Evolutionary conservation across 306 rosid genomes (phyloP).

Genomic region (Citrullus amarus): DNA sequence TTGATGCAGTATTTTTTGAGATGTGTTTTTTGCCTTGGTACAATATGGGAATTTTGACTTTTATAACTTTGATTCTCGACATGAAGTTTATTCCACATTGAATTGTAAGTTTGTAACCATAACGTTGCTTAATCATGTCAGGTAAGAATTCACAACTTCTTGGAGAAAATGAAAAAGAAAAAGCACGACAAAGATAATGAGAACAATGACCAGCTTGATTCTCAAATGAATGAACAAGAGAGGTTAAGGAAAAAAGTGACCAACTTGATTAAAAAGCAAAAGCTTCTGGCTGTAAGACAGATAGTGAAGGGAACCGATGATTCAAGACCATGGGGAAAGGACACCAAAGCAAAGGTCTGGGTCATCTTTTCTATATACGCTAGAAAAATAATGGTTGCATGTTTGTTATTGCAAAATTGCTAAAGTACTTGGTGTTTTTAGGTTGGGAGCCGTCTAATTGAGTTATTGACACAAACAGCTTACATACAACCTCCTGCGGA

Average conservation of each 20-base stretch:
- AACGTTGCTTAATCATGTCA: slow-evolving; percentile 27
- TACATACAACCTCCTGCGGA: slow-evolving; percentile 76
- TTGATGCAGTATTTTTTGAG: not conserved
- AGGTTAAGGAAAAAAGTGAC: slow-evolving; percentile 64
- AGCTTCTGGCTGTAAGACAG: slow-evolving; percentile 42
- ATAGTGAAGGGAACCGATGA: slow-evolving; percentile 37
- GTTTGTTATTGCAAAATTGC: slow-evolving; percentile 4
- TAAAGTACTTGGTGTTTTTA: slow-evolving; percentile 17
- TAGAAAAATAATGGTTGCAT: slow-evolving; percentile 4
- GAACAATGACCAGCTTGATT: slow-evolving; percentile 19
- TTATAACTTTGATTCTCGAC: not conserved
- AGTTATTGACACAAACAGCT: slow-evolving; percentile 71
- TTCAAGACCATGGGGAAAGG: slow-evolving; percentile 60
- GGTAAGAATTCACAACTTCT: slow-evolving; percentile 71
- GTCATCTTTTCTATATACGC: slow-evolving; percentile 10
- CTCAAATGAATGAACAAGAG: slow-evolving; percentile 32
- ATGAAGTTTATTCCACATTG: not conserved
- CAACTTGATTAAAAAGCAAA: slow-evolving; percentile 66
- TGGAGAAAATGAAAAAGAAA: slow-evolving; percentile 50
- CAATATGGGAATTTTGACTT: not conserved
- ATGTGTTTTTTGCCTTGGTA: not conserved
- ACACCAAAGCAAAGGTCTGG: slow-evolving; percentile 58
- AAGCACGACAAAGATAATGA: slow-evolving; percentile 31
- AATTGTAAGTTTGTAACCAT: slow-evolving; percentile 12
- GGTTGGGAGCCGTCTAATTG: slow-evolving; percentile 90